Percentiles rank a stretch among this genome's conserved stretches.
Evolutionary conservation across 345 rosid genomes (phyloP).

Genomic region (Rhodamnia rubescens): DNA sequence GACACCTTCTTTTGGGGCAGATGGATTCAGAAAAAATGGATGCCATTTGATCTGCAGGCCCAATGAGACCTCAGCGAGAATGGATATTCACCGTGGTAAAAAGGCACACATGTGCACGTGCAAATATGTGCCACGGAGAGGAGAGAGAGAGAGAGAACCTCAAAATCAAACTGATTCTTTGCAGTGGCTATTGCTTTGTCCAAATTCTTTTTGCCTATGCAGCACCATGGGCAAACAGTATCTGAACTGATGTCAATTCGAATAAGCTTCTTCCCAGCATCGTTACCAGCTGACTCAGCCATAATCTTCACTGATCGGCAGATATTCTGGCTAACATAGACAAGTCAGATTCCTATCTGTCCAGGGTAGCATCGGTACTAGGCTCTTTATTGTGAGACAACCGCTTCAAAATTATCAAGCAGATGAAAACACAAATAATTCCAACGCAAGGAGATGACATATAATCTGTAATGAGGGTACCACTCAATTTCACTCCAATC

Average conservation of each 20-base stretch:
- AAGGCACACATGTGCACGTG: not conserved
- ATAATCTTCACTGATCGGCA: constrained; percentile 15
- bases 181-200: constrained; percentile 66
- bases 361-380: not conserved
- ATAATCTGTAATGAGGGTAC: not conserved
- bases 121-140: not conserved
- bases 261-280: constrained; percentile 39
- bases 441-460: not conserved
- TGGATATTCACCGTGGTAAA: not conserved
- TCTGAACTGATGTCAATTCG: constrained; percentile 70
- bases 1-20: constrained; percentile 88
- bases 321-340: constrained; percentile 6
- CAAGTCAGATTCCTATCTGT: not conserved
- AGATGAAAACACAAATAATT: not conserved
- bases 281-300: constrained; percentile 36
- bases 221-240: constrained; percentile 86
- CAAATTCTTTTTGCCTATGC: constrained; percentile 67
- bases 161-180: constrained; percentile 55
- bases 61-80: not conserved
- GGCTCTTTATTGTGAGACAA: not conserved
- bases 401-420: not conserved
- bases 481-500: not conserved
- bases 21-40: constrained; percentile 71
- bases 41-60: constrained; percentile 69
- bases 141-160: constrained; percentile 26